A percentile compares a stretch with the other conserved stretches of the same genome.
These are phyloP conservation scores for Lachancea mirantina DNA, from an alignment of 805 yeast species.

Conservation along the genomic window DNA sequence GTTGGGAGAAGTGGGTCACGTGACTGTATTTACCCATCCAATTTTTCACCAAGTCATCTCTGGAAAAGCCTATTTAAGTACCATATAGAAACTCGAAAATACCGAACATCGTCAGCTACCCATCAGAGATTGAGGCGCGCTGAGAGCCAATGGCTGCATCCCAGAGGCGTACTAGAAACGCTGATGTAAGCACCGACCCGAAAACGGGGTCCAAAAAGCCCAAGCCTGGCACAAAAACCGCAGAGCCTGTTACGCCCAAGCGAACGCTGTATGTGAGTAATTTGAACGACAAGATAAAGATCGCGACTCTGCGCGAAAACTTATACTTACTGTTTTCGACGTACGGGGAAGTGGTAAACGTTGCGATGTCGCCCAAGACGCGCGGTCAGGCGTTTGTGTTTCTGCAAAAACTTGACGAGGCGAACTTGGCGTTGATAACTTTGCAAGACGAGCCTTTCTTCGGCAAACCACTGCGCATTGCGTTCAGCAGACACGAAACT, in stretches of 20 bases:
- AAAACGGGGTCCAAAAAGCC: slow-evolving; percentile 6
- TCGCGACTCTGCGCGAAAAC: slow-evolving; percentile 40
- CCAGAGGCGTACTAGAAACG: no score
- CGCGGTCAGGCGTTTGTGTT: slow-evolving; percentile 66
- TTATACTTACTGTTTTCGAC: slow-evolving; percentile 53
- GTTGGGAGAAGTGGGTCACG: no score
- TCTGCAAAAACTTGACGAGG: slow-evolving; percentile 42
- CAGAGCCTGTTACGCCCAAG: slow-evolving; percentile 17
- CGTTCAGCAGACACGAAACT: no score
- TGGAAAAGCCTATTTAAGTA: no score
- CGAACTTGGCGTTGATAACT: slow-evolving; percentile 43
- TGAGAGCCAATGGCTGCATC: no score
- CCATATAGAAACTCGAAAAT: no score
- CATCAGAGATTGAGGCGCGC: no score
- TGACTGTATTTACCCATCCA: no score
- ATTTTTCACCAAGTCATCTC: no score
- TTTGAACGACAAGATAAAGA: slow-evolving; percentile 49
- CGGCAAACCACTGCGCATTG: slow-evolving; percentile 43
- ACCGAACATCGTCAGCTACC: no score
- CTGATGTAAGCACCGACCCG: no score
- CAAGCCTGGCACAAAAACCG: background rate
- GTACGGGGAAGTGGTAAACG: slow-evolving; percentile 57
- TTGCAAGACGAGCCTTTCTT: slow-evolving; percentile 45
- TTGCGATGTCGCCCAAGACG: slow-evolving; percentile 38
- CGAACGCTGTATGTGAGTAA: slow-evolving; percentile 55